Base-by-base conservation (phyloP, 495 filamentous ascomycete genomes). In the Neurospora sp. region DNA sequence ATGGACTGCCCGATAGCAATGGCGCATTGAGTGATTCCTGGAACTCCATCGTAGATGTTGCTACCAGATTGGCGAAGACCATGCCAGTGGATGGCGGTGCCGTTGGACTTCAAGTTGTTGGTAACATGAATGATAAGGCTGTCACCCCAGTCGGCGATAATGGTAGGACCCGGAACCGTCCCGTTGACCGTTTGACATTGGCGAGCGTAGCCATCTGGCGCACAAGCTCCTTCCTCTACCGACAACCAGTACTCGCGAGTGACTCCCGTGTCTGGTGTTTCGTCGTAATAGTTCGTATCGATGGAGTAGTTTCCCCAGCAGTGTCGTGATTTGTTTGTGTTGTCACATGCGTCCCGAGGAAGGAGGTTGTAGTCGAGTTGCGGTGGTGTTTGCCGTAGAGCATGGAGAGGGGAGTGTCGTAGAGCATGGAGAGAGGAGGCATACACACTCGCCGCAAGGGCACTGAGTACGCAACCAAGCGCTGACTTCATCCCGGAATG, bases 171-270 rank as follows among this genome's bases (percentile, higher is more conserved):
- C 0, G 88, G 88, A 40, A 84, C 84, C 54, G 83, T 83, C n/a
- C 84, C 85, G 76, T 90, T 89, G 76, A 90, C 84, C 11, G 83
- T 79, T 45, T 88, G 79, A 83, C 88, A 85, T 4, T 81, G 83
- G 24, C 88, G 83, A 37, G 76, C 80, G 34, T 87, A 84, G 5
- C 86, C 84, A 75, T 90, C 88, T 1, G 88, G 89, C 11, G 77
- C 71, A 13, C 78, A 79, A 4, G 73, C 66, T 10, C 74, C 77
- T 34, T 75, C 70, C 38, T 76, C 42, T 24, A 81, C 74, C 21
- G 82, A 76, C 48, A 83, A 79, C 66, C 74, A 77, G 39, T 73
- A 71, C 66, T 78, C 77, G 39, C 40, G 38, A 7, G 75, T 62
- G 4, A 40, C 24, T 1, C 73, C 70, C 1, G 73, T 76, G 13